Percentiles rank a stretch among this genome's conserved stretches.
phyloP scores from a whole-genome alignment of 2,329 filamentous ascomycete genomes.

The Aureobasidium sp. region DNA sequence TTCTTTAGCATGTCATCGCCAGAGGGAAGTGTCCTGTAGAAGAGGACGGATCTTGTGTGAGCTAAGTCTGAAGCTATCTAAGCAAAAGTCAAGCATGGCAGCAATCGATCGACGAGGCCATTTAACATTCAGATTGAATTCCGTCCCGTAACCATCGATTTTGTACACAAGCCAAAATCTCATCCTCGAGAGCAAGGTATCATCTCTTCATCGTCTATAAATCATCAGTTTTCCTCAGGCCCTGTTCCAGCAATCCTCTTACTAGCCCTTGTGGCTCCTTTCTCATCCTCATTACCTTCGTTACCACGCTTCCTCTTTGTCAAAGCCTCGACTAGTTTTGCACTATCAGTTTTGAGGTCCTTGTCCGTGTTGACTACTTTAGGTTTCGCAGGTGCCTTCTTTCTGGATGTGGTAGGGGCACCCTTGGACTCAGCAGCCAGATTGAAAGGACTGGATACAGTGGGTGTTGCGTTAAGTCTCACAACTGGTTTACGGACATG shows the following conservation, averaged over 20 bases:
- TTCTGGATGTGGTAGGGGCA: background rate
- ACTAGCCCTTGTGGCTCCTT: background rate
- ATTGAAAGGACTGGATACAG: background rate
- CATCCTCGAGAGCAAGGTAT: background rate
- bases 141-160: background rate
- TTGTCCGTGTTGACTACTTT: background rate
- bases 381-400: background rate
- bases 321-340: background rate
- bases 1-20: too few relatives aligned
- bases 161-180: too few relatives aligned
- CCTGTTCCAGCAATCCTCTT: conserved; percentile 3
- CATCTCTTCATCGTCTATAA: fast-evolving
- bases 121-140: background rate
- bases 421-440: background rate
- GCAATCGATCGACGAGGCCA: too few relatives aligned
- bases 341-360: too few relatives aligned
- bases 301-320: background rate
- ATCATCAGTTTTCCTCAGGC: background rate
- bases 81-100: too few relatives aligned
- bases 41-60: too few relatives aligned
- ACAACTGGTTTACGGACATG: background rate
- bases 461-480: background rate
- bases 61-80: too few relatives aligned
- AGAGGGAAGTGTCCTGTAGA: too few relatives aligned
- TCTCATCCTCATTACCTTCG: background rate